Conservation (phyloP, 2,329 filamentous ascomycete genomes). For the Phoma sp. region DNA sequence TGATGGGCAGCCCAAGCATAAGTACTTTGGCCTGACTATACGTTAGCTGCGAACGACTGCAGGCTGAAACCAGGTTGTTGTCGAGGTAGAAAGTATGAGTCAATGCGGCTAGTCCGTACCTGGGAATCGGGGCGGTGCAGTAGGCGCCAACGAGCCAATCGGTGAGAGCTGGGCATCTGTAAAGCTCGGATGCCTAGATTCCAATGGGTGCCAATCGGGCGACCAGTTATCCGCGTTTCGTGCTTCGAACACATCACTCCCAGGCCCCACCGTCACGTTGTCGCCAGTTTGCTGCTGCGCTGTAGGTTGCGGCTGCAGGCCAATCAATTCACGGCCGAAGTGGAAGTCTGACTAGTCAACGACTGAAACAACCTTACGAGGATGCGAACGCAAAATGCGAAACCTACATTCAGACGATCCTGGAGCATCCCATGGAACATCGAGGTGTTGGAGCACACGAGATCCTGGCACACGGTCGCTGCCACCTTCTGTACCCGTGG, state of each 20-base stretch:
- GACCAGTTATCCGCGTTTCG: constrained; percentile 39
- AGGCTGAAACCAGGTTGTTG: constrained; percentile 37
- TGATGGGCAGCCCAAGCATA: constrained; percentile 37
- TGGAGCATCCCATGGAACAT: constrained; percentile 35
- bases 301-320: constrained; percentile 32
- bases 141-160: constrained; percentile 14
- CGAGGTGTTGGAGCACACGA: constrained; percentile 36
- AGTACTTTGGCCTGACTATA: constrained; percentile 37
- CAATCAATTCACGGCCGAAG: constrained; percentile 41
- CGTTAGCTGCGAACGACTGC: constrained; percentile 24
- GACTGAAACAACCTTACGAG: constrained; percentile 27
- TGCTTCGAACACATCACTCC: constrained; percentile 35
- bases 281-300: constrained; percentile 33
- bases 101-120: constrained; percentile 27
- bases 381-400: constrained; percentile 22
- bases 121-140: constrained; percentile 25
- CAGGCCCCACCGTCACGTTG: constrained; percentile 22
- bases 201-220: constrained; percentile 32
- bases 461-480: constrained; percentile 32
- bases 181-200: constrained; percentile 31
- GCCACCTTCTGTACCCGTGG: constrained; percentile 18
- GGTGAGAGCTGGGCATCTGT: constrained; percentile 19
- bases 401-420: constrained; percentile 46
- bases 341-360: constrained; percentile 43
- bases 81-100: constrained; percentile 22